Evolutionary conservation across 345 rosid species (phyloP), one percentile per base, ranked within the genome.

Genomic region (Populus deltoides): DNA sequence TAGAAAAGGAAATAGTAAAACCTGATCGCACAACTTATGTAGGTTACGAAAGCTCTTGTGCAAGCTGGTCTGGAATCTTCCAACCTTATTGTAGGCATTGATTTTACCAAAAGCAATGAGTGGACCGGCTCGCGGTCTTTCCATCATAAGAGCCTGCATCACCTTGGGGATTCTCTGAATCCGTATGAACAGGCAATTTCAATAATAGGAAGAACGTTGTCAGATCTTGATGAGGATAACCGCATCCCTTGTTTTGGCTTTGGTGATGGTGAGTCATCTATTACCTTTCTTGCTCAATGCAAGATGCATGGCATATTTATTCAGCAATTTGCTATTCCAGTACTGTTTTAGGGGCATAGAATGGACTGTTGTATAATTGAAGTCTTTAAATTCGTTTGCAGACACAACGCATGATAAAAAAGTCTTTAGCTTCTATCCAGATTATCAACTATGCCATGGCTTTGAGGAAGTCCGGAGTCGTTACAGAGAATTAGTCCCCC

Each of bases 131-230:
- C 65, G 1, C 70, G 77, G 68, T 81, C 80, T 16, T 81, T 76
- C 71, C 33, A 67, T 1, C 17, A 76, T 17, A 39, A 57, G 71
- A 76, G 83, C 36, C 59, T 81, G 68, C 83, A 81, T 76, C 77
- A 81, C 47, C 70, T 81, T 18, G 73, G 77, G 29, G 76, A 76
- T 55, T 18, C 3, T 41, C 39, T 45, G 4, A 81, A 81, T 68
- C 83, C 83, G 16, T 81, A 81, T 68, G 83, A 81, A 71, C 80
- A 76, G 35, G 83, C 83, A 43, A 80, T 80, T 43, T 80, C 83
- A 5, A 75, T 80, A 35, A 75, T 75, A 7, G 82, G 82, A 31
- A 80, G 66, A 67, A 81, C 83, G 7, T 20, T 81, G 27, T 47
- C 83, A 4, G 39, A 66, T 7, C 76, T 81, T 41, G 83, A 81